Conservation (phyloP, 169 alveolate genomes). For the Sarcocystis neurona region DNA sequence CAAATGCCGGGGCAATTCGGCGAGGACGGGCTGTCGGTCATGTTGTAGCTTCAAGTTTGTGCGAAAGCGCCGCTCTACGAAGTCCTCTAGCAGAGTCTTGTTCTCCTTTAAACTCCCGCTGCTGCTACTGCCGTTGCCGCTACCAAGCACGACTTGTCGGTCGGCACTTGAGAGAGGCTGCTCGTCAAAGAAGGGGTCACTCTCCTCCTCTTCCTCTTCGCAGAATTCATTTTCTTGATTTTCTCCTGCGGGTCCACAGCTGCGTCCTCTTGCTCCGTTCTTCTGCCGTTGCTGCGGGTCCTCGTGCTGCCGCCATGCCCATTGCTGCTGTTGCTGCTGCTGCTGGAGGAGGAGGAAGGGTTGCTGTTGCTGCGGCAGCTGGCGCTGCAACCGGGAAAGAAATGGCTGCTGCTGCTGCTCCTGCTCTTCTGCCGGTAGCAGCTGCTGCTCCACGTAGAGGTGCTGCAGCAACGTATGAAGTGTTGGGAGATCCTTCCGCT, state of each 20-base stretch:
- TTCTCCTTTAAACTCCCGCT: not conserved
- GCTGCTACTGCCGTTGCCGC: not conserved
- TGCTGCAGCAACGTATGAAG: conserved; percentile 12
- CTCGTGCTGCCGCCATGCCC: not conserved
- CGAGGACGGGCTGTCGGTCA: conserved; percentile 17
- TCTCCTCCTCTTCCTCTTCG: not conserved
- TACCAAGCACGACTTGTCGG: not conserved
- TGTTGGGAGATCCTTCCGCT: conserved; percentile 19
- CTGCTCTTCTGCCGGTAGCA: conserved; percentile 7
- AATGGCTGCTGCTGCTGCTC: not conserved
- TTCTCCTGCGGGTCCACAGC: not conserved
- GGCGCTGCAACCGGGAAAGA: not conserved
- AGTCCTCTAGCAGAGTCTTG: not conserved
- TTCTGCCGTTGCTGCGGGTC: not conserved
- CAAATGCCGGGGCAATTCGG: conserved; percentile 27
- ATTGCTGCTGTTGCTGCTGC: not conserved
- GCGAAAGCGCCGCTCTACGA: conserved; percentile 27
- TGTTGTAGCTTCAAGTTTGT: not conserved
- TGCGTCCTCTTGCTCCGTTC: not conserved
- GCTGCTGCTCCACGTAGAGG: conserved; percentile 25
- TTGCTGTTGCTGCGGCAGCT: not conserved
- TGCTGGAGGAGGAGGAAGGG: not conserved
- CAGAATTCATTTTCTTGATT: not conserved
- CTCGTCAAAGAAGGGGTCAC: not conserved
- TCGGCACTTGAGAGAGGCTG: not conserved